Evolutionary conservation across 495 filamentous ascomycete species (phyloP).

Genomic region (Penicillium chermesinum): DNA sequence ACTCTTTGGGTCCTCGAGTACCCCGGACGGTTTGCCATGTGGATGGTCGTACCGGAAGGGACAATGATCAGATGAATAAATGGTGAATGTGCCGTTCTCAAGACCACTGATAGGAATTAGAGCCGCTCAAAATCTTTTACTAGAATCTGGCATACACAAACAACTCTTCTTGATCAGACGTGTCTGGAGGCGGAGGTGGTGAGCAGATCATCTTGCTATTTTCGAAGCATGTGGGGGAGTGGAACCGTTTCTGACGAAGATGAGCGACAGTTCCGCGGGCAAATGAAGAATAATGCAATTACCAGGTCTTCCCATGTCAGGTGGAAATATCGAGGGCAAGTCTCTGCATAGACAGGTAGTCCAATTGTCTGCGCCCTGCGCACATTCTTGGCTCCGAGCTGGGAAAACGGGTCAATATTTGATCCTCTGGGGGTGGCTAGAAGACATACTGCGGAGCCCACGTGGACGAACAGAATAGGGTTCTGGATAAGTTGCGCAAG

Average conservation of each 20-base stretch:
- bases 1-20: conserved; percentile 7
- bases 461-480: conserved; percentile 46
- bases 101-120: conserved; percentile 18
- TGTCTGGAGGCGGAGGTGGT: conserved; percentile 30
- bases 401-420: background rate
- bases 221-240: conserved; percentile 10
- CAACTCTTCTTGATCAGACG: conserved; percentile 33
- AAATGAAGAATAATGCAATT: background rate
- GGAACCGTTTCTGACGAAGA: conserved; percentile 6
- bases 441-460: conserved; percentile 15
- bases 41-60: conserved; percentile 48
- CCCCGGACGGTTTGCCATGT: conserved; percentile 10
- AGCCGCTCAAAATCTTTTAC: background rate
- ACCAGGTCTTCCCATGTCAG: conserved; percentile 26
- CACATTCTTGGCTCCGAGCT: conserved; percentile 10
- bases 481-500: conserved; percentile 38
- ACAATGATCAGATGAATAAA: conserved; percentile 52
- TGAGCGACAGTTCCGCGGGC: background rate
- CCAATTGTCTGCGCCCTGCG: conserved; percentile 25
- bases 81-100: conserved; percentile 45
- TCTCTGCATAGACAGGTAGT: conserved; percentile 34
- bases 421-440: conserved; percentile 10
- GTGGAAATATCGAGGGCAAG: conserved; percentile 36
- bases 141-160: conserved; percentile 9
- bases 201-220: conserved; percentile 31